Conservation (phyloP, 768 basidiomycete species). For the Kwoniella shandongensis region DNA sequence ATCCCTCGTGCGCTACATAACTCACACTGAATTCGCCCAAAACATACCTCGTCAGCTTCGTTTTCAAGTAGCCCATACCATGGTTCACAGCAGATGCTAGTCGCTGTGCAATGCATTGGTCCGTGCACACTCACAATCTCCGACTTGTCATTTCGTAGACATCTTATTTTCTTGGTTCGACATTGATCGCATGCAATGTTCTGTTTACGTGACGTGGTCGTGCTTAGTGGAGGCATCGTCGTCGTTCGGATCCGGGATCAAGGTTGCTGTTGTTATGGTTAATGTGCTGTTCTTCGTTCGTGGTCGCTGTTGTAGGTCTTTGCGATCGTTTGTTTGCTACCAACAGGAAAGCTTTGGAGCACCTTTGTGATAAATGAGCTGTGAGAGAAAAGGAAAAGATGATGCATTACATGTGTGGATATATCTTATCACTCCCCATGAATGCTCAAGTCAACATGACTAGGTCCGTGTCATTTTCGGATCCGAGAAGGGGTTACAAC, state of each 20-base stretch:
- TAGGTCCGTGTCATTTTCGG: constrained; percentile 2
- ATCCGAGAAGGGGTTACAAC: constrained; percentile 9
- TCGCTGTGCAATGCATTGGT: too few species aligned
- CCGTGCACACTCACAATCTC: constrained; percentile 25
- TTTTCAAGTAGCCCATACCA: too few species aligned
- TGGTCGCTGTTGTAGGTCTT: too few species aligned
- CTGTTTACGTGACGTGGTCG: constrained; percentile 63
- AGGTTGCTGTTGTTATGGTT: too few species aligned
- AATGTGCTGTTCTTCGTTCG: too few species aligned
- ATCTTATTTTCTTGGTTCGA: constrained; percentile 50
- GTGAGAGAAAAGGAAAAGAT: background rate
- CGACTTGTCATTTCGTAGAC: constrained; percentile 21
- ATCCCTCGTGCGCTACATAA: constrained; percentile 29
- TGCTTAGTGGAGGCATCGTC: background rate
- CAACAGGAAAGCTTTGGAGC: too few species aligned
- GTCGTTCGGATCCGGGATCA: background rate
- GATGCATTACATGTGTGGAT: background rate
- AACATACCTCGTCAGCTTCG: background rate
- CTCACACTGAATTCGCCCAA: constrained; percentile 40
- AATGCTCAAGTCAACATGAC: too few species aligned
- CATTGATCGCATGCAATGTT: constrained; percentile 93
- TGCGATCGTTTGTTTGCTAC: too few species aligned
- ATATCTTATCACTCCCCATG: too few species aligned
- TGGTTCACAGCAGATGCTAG: too few species aligned
- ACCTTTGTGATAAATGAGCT: constrained; percentile 64